Conservation (phyloP, 2,329 filamentous ascomycete species). For the Aspergillus quadricinctus region DNA sequence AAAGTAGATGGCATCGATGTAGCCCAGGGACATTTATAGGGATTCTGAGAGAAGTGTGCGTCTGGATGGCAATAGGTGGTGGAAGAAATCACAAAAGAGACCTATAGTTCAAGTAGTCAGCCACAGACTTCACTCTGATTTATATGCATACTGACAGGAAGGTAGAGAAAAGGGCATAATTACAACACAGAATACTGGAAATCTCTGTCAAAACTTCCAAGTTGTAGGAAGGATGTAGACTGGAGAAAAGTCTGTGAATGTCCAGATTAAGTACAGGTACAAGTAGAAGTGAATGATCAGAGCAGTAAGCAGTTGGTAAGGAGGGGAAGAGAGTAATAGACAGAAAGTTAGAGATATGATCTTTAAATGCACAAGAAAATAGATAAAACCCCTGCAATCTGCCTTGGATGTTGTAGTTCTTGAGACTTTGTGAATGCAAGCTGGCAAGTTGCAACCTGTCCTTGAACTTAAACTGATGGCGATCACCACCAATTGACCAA, state of each 20-base stretch:
- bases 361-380: not conserved
- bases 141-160: not conserved
- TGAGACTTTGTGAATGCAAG: not conserved
- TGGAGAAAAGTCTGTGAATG: not conserved
- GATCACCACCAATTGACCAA: not conserved
- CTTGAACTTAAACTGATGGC: not conserved
- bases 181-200: not conserved
- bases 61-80: not conserved
- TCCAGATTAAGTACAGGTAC: not conserved
- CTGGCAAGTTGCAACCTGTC: not conserved
- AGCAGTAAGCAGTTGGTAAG: not conserved
- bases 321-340: constrained; percentile 3
- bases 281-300: not conserved
- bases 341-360: not conserved
- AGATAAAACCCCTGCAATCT: not conserved
- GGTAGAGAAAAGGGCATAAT: not conserved
- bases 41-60: not conserved
- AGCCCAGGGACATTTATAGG: not conserved
- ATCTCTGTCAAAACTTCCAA: not conserved
- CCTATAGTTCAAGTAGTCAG: not conserved
- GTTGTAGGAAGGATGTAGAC: not conserved
- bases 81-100: not conserved
- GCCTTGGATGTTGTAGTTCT: not conserved
- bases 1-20: not conserved
- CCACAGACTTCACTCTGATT: not conserved